Base-by-base conservation (phyloP, 768 basidiomycete genomes). In the Nidularia pulvinata region DNA sequence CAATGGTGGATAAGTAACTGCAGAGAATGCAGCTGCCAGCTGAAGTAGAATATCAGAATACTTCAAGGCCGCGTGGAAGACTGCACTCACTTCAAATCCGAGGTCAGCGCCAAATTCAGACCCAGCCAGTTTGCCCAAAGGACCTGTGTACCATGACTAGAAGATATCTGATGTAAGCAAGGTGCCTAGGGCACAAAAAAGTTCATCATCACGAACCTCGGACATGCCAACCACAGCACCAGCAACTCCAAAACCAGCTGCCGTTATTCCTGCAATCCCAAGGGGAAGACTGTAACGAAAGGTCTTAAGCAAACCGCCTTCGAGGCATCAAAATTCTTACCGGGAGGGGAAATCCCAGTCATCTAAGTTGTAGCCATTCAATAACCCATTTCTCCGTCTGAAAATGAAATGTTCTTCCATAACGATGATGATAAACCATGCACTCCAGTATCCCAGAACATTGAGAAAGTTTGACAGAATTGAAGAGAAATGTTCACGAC, bases 351-450 rank as follows among this genome's bases (percentile, higher is more conserved):
- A 49, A 49, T 49, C 48, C 48, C 34, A 49, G 22, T 49, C 48
- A 33, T 49, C 48, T 3, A 49, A 22, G 33, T 34, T 49, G 9
- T 49, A 49, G 10, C 48, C 48, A 32, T 33, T 33, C 25, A 49
- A 25, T 14, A 9, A 5, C 13, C 48, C 48, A 30, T 46, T 46
- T 30, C 25, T 46, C 45, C 48, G 22, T 36, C 48, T 49, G 22
- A 49, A 49, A 36, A 49, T 49, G 13, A 33, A 49, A 25, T 49
- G 48, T 36, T 49, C 48, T 25, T 49, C 48, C 14, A 34, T n/a
- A 25, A 49, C n/a, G 22, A 49, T 34, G 7, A 49, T 25, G 33
- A 49, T 34, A 36, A 49, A 49, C 48, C 48, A 49, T 34, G 48
- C 48, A 25, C 22, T 49, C 48, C 48, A 49, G 22, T 49, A 49